Percentiles rank a stretch among this genome's conserved stretches.
These are phyloP conservation scores for Trichoderma afroharzianum DNA, from an alignment of 2,329 filamentous ascomycete species.

Conservation along the genomic window DNA sequence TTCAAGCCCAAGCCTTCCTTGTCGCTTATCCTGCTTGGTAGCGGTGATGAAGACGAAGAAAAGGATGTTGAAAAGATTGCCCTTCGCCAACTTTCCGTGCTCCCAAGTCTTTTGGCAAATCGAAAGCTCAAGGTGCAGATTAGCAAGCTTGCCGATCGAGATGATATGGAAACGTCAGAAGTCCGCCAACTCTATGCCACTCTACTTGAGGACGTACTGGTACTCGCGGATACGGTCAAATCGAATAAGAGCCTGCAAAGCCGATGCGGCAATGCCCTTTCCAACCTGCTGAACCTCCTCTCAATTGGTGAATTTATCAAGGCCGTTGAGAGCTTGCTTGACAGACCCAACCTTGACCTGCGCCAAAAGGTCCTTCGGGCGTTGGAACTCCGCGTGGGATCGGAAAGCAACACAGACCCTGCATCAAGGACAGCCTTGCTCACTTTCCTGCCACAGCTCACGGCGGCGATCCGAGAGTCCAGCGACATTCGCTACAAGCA, in stretches of 20 bases:
- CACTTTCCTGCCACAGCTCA: constrained; percentile 74
- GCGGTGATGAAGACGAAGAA: constrained; percentile 44
- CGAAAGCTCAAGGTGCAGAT: constrained; percentile 55
- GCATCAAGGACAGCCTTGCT: constrained; percentile 68
- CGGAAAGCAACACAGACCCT: constrained; percentile 65
- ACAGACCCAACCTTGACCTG: constrained; percentile 69
- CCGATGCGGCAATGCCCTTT: constrained; percentile 66
- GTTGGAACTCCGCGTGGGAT: constrained; percentile 73
- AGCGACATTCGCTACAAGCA: constrained; percentile 73
- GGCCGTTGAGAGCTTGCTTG: constrained; percentile 76
- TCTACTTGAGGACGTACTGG: constrained; percentile 62
- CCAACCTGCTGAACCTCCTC: constrained; percentile 76
- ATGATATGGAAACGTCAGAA: constrained; percentile 64
- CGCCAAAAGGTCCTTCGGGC: constrained; percentile 77
- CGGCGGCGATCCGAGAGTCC: constrained; percentile 69
- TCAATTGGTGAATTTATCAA: constrained; percentile 87
- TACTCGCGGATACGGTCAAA: constrained; percentile 63
- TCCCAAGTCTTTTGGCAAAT: constrained; percentile 57
- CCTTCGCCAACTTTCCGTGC: constrained; percentile 51
- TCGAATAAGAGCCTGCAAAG: constrained; percentile 51
- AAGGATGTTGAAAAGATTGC: constrained; percentile 51
- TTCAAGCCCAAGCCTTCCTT: constrained; percentile 71
- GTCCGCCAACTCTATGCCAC: constrained; percentile 66
- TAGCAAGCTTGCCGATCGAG: constrained; percentile 52
- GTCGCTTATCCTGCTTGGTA: constrained; percentile 67